These are phyloP conservation scores for Corymbia maculata DNA, from an alignment of 345 rosid genomes.

Conservation along the genomic window DNA sequence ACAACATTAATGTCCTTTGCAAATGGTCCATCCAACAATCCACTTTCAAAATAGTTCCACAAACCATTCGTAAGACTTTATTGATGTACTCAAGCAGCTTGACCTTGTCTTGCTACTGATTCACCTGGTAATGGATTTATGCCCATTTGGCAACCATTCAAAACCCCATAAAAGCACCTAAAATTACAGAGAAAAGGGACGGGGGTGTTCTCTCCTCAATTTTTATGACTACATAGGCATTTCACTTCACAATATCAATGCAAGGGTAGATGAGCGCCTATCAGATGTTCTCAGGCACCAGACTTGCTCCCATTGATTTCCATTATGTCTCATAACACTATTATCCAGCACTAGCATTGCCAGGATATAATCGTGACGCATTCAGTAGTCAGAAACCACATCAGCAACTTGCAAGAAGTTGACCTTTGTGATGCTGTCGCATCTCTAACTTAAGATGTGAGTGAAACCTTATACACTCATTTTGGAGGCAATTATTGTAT, in stretches of 20 bases:
- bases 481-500: neutral
- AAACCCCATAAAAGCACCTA: neutral
- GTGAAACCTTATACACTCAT: neutral
- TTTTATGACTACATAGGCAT: neutral
- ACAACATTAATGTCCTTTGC: neutral
- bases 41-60: neutral
- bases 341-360: neutral
- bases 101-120: neutral
- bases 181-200: too few species aligned
- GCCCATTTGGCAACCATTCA: neutral
- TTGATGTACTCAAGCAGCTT: neutral
- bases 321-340: neutral
- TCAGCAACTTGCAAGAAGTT: neutral
- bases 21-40: neutral
- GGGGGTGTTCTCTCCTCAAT: neutral
- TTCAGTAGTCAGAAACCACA: neutral
- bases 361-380: neutral
- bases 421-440: neutral
- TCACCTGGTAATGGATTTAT: neutral
- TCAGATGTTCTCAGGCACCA: neutral
- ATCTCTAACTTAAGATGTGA: neutral
- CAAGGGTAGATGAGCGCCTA: neutral
- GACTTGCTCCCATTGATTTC: neutral
- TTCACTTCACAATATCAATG: neutral
- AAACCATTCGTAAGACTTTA: neutral